Evolutionary conservation across 495 filamentous ascomycete genomes (phyloP), one percentile per base, ranked within the genome.

Genomic region (Trichoderma orchidacearum): DNA sequence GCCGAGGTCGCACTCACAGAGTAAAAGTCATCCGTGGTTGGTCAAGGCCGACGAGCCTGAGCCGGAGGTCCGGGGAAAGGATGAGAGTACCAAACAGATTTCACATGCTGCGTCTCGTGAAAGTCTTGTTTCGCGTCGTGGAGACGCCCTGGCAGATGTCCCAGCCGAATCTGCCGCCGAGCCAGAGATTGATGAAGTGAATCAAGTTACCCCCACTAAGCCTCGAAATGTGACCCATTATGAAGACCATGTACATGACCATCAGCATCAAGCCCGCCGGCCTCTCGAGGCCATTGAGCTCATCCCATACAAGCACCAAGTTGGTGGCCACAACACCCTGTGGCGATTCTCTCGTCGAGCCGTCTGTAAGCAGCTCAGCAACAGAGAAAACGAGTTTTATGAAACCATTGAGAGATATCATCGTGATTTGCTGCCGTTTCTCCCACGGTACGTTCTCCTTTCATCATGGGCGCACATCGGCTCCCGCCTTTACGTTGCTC

Each of bases 291-390:
- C 92, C 12, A 94, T 98, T 60, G 92, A 96, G 67, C 74, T 98
- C 59, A 96, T 96, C 60, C 93, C 93, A 5, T 98, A 96, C 68
- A 87, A 88, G 45, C 93, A 98, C 68, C 93, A 98, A 66, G 93
- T 98, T 55, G 93, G 93, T 18, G 93, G 93, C 1, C 93, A 98
- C 70, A 95, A 88, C 1, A 96, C 90, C 0, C 81, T 98, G 23
- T 98, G 95, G 74, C 85, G 93, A 28, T 97, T 98, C 62, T 97
- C 93, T 21, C 81, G 86, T 48, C 83, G 90, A 59, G 93, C 93
- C 55, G 92, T 98, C 17, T 97, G 94, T 76, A 98, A 98, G 68
- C 89, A 95, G 72, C 79, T 98, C 60, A 97, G 93, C 68, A 97
- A 95, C 64, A 76, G 89, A 62, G 93, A 98, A 64, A 98, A 98